A percentile compares a stretch with the other conserved stretches of the same genome.
Conservation (phyloP, 1,139 yeast species). For the Taiozyma onychis region DNA sequence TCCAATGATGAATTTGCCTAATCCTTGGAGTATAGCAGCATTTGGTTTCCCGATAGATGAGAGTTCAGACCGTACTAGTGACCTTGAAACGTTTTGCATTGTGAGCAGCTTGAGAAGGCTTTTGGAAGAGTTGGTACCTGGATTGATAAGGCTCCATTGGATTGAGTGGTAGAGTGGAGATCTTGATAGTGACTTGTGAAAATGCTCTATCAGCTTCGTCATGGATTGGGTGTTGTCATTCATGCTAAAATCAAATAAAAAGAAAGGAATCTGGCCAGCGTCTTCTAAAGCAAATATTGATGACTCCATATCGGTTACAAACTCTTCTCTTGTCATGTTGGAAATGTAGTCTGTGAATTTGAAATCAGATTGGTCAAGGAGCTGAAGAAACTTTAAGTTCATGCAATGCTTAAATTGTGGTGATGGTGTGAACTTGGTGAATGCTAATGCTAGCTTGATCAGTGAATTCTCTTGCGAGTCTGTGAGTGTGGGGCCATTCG, state of each 20-base stretch:
- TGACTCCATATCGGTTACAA: constrained; percentile 6
- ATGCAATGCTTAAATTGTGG: constrained; percentile 14
- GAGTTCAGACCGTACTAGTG: constrained; percentile 15
- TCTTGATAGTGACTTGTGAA: not conserved
- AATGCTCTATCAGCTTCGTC: not conserved
- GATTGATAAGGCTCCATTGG: constrained; percentile 15
- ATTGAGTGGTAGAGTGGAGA: constrained; percentile 1
- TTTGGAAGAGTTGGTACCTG: constrained; percentile 5
- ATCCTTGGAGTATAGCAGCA: constrained; percentile 5
- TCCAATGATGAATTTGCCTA: constrained; percentile 10
- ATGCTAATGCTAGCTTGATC: constrained; percentile 15
- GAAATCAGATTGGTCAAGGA: constrained; percentile 10
- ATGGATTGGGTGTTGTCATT: constrained; percentile 9
- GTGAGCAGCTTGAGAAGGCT: constrained; percentile 10
- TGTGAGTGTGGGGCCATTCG: not conserved
- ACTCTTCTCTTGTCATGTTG: constrained; percentile 10
- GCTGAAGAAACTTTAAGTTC: constrained; percentile 18
- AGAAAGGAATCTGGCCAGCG: constrained; percentile 10
- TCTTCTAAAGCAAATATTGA: constrained; percentile 2
- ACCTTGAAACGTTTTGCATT: constrained; percentile 9
- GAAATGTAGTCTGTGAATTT: constrained; percentile 14
- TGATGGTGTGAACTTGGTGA: constrained; percentile 13
- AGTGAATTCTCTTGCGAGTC: constrained; percentile 12
- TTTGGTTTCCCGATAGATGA: constrained; percentile 11
- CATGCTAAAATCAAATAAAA: constrained; percentile 10